Percentiles rank a stretch among this genome's conserved stretches.
Conservation (phyloP, 2,329 filamentous ascomycete species). For the Aspergillus ruber region DNA sequence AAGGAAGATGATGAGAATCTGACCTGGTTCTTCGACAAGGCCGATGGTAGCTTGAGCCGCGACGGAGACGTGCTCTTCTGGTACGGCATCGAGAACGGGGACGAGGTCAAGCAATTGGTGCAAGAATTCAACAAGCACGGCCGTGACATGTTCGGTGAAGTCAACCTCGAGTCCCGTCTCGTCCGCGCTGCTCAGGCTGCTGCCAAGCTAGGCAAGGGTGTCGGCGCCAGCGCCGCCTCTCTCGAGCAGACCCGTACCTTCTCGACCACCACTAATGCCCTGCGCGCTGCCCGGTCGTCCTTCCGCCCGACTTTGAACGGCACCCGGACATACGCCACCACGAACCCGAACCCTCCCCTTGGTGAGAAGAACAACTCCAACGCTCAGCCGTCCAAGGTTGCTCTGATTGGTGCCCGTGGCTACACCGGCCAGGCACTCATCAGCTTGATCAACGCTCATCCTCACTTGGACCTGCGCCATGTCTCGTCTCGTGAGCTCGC, state of each 20-base stretch:
- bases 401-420: constrained; percentile 83
- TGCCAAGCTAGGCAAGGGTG: constrained; percentile 47
- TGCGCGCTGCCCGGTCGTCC: constrained; percentile 29
- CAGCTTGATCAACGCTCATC: constrained; percentile 77
- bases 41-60: constrained; percentile 80
- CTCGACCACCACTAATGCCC: constrained; percentile 50
- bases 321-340: constrained; percentile 36
- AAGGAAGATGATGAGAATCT: constrained; percentile 93
- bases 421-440: constrained; percentile 93
- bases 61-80: constrained; percentile 91
- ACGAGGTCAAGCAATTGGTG: constrained; percentile 77
- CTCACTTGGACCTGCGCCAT: constrained; percentile 80
- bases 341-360: constrained; percentile 82
- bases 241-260: constrained; percentile 60
- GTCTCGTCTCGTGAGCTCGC: constrained; percentile 90
- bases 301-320: constrained; percentile 23
- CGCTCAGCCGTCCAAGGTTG: constrained; percentile 68
- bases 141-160: constrained; percentile 78
- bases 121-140: constrained; percentile 78
- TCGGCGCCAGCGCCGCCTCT: constrained; percentile 41
- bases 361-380: constrained; percentile 85
- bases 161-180: constrained; percentile 80
- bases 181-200: constrained; percentile 69
- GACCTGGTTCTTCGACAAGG: constrained; percentile 97
- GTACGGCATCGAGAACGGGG: constrained; percentile 78